Conservation (phyloP, 2,329 filamentous ascomycete genomes). For the Colletotrichum brevisporum region DNA sequence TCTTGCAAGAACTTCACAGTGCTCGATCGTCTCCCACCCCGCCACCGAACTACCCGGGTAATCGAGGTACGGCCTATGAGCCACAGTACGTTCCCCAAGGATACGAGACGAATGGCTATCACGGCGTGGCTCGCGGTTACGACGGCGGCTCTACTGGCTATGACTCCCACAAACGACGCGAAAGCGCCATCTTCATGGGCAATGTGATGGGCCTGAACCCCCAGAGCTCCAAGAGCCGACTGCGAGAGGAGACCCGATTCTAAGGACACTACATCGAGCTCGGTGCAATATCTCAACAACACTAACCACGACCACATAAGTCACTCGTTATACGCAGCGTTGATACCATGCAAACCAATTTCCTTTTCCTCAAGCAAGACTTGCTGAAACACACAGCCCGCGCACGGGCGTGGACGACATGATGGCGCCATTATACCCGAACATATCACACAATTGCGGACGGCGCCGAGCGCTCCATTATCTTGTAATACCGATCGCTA, state of each 20-base stretch:
- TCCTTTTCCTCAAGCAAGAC: constrained; percentile 23
- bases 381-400: constrained; percentile 21
- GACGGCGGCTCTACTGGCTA: constrained; percentile 53
- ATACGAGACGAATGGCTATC: constrained; percentile 43
- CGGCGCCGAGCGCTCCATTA: constrained; percentile 42
- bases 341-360: constrained; percentile 39
- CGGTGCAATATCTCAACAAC: constrained; percentile 43
- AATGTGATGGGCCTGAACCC: constrained; percentile 63
- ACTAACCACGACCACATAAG: constrained; percentile 41
- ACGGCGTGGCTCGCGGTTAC: constrained; percentile 45
- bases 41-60: constrained; percentile 49
- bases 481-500: constrained; percentile 35
- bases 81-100: constrained; percentile 54
- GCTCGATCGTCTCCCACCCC: constrained; percentile 61
- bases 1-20: constrained; percentile 50
- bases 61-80: constrained; percentile 58
- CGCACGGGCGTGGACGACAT: constrained; percentile 25
- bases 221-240: constrained; percentile 66
- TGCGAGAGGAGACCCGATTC: constrained; percentile 68
- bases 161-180: constrained; percentile 66
- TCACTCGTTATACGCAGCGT: constrained; percentile 47
- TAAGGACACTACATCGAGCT: constrained; percentile 42
- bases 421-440: constrained; percentile 39
- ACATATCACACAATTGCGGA: constrained; percentile 40
- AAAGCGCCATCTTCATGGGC: constrained; percentile 73